Evolutionary conservation across 257 asterid species (phyloP), one percentile per base, ranked within the genome.

Genomic region (Striga asiatica): DNA sequence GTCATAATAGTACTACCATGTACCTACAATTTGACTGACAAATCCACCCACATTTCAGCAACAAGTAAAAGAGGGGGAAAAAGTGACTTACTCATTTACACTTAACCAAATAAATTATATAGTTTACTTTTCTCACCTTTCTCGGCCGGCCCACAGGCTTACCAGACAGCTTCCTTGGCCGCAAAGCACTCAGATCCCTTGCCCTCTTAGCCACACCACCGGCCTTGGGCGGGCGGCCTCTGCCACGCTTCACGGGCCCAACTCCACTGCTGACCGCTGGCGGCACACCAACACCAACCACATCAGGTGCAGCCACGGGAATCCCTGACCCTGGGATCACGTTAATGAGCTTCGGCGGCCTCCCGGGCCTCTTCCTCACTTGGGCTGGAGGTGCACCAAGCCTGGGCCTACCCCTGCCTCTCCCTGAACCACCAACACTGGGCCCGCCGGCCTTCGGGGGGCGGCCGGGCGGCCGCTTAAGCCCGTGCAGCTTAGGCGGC

Each of bases 81-180:
- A 58, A 4, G 1, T 57, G 16, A 21, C 14, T 41, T 32, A n/a
- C n/a, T n/a, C n/a, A n/a, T n/a, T n/a, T n/a, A n/a, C n/a, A n/a
- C n/a, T n/a, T n/a, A n/a, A n/a, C n/a, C n/a, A n/a, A n/a, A n/a
- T n/a, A 5, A 11, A 54, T 2, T 45, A 23, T 19, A 19, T 12
- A 23, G 2, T 27, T 13, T 4, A 57, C 11, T 12, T 16, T 14
- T 10, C 48, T 9, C 78, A 89, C 97, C 97, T 89, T 89, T 66
- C 23, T 81, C 2, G 95, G 95, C 56, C 97, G 78, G 28, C 97
- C 95, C 65, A 79, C 51, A 12, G 93, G 89, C 73, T 71, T 81
- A 18, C 93, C 94, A 5, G 76, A 69, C 34, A 73, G 74, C 67
- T 72, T 76, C 67, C 87, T 76, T 0, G 69, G 71, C 58, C 50